Percentiles rank a stretch among this genome's conserved stretches.
Conservation (phyloP, 441 rosid species). For the Capsella rubella region DNA sequence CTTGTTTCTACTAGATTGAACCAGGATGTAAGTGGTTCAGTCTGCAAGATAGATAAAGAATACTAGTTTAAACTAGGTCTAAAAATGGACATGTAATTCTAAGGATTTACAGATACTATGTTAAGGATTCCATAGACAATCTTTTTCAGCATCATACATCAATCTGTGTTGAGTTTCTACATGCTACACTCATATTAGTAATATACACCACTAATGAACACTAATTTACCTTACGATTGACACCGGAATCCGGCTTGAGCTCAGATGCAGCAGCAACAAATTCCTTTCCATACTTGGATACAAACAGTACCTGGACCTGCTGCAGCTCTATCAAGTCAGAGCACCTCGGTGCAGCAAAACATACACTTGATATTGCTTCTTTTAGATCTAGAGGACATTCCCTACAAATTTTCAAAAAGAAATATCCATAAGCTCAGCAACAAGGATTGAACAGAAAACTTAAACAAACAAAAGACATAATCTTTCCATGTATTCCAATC, state of each 20-base stretch:
- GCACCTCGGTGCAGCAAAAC: conserved; percentile 99
- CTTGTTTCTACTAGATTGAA: not conserved
- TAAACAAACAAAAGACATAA: conserved; percentile 1
- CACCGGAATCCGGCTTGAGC: conserved; percentile 91
- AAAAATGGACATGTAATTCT: not conserved
- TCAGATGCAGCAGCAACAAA: conserved; percentile 89
- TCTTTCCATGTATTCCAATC: not conserved
- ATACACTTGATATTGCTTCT: conserved; percentile 92
- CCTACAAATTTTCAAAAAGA: conserved; percentile 49
- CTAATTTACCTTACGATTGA: conserved; percentile 79
- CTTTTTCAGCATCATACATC: not conserved
- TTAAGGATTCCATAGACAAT: not conserved
- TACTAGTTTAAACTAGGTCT: not conserved
- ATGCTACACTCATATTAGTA: not conserved
- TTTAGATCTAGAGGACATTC: conserved; percentile 96
- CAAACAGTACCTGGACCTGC: conserved; percentile 88
- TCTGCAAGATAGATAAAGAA: not conserved
- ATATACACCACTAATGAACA: not conserved
- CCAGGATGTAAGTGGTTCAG: not conserved
- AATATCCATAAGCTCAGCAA: not conserved
- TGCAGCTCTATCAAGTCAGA: conserved; percentile 89
- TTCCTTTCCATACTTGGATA: conserved; percentile 84
- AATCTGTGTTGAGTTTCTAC: not conserved
- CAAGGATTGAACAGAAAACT: not conserved
- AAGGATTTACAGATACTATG: not conserved